Evolutionary conservation across 2,329 filamentous ascomycete species (phyloP).

Genomic region (Aspergillus hortae): DNA sequence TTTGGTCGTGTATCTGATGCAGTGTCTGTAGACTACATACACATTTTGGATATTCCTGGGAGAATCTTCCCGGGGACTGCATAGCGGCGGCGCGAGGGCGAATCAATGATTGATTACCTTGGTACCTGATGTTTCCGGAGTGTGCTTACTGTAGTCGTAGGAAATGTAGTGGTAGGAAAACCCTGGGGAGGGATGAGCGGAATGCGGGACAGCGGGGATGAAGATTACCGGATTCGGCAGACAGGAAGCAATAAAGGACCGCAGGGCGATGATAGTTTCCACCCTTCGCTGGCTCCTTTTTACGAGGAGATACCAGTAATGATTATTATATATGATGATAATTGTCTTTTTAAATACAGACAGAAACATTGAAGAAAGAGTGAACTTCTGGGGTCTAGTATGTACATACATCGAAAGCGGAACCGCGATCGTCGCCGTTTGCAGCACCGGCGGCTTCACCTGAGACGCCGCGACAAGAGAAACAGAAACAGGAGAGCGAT

Average conservation of each 20-base stretch:
- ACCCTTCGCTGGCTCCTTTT: too few species aligned
- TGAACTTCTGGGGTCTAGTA: too few species aligned
- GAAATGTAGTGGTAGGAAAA: background rate
- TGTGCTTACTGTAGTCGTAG: background rate
- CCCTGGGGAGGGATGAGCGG: background rate
- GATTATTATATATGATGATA: too few species aligned
- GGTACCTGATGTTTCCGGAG: background rate
- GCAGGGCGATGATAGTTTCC: background rate
- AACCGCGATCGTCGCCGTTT: background rate
- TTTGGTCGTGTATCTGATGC: background rate
- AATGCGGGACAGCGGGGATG: too few species aligned
- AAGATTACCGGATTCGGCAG: constrained; percentile 3
- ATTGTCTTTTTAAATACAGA: too few species aligned
- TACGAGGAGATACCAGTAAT: too few species aligned
- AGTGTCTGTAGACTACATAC: background rate
- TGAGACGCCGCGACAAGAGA: background rate
- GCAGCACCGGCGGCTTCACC: background rate
- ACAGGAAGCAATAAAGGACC: constrained; percentile 2
- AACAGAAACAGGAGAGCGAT: background rate
- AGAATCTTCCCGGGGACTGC: constrained; percentile 2
- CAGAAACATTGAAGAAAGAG: too few species aligned
- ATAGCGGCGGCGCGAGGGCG: constrained; percentile 16
- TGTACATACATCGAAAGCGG: background rate
- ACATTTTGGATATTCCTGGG: constrained; percentile 1
- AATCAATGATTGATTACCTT: background rate